These are phyloP conservation scores for Fusarium sublunatum DNA, from an alignment of 2,329 filamentous ascomycete species.

Conservation along the genomic window DNA sequence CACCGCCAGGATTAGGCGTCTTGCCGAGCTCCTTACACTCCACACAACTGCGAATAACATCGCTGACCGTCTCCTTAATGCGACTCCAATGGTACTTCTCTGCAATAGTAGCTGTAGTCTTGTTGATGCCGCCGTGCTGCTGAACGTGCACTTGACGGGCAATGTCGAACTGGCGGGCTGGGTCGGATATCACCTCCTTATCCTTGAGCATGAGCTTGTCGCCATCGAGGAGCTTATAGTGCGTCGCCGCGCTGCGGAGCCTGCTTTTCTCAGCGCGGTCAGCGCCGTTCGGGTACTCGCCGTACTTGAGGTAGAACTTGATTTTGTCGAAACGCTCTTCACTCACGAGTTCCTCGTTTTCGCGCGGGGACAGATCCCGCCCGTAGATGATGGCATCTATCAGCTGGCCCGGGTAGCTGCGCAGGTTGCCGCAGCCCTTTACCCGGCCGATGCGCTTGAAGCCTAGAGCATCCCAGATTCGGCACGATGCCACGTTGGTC, in stretches of 20 bases:
- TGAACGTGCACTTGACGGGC: conserved; percentile 78
- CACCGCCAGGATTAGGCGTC: conserved; percentile 53
- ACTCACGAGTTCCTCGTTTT: conserved; percentile 84
- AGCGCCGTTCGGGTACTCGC: conserved; percentile 91
- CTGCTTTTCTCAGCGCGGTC: conserved; percentile 96
- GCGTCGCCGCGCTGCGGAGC: conserved; percentile 90
- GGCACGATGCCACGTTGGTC: conserved; percentile 89
- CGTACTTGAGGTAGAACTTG: conserved; percentile 94
- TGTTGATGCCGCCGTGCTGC: conserved; percentile 94
- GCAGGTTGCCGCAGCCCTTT: conserved; percentile 75
- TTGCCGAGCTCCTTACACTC: conserved; percentile 87
- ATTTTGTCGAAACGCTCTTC: conserved; percentile 99
- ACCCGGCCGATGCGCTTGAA: conserved; percentile 93
- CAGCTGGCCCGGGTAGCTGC: conserved; percentile 74
- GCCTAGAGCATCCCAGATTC: conserved; percentile 90
- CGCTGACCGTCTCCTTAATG: conserved; percentile 96
- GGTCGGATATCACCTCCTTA: conserved; percentile 95
- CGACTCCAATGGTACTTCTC: conserved; percentile 97
- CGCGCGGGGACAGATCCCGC: conserved; percentile 65
- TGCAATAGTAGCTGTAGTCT: conserved; percentile 93
- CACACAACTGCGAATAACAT: conserved; percentile 90
- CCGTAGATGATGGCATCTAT: conserved; percentile 85
- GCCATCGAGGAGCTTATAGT: conserved; percentile 84
- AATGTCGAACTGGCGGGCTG: conserved; percentile 89
- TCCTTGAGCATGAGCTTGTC: conserved; percentile 96